A percentile compares a stretch with the other conserved stretches of the same genome.
These are phyloP conservation scores for Vigna reflexopilosa DNA, from an alignment of 306 rosid genomes.

Conservation along the genomic window DNA sequence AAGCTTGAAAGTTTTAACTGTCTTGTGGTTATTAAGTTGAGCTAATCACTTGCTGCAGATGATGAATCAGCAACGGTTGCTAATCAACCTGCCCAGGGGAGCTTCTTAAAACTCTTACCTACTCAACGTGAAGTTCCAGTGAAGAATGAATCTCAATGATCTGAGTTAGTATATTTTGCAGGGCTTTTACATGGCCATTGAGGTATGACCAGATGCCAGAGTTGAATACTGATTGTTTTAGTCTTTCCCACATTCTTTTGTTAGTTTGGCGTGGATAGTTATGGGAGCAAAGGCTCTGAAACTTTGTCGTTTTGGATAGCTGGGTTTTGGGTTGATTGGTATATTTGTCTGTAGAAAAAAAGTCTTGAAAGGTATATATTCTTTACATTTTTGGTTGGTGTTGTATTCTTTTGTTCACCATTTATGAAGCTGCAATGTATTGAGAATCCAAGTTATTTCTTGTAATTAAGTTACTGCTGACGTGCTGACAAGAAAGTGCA, in stretches of 20 bases:
- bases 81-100: constrained; percentile 75
- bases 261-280: constrained; percentile 51
- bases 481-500: constrained; percentile 49
- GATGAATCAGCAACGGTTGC: constrained; percentile 69
- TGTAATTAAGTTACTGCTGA: constrained; percentile 62
- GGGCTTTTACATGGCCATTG: constrained; percentile 49
- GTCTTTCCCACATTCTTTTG: constrained; percentile 55
- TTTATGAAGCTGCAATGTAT: constrained; percentile 49
- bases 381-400: constrained; percentile 59
- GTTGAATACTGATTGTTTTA: constrained; percentile 51
- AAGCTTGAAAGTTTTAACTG: neutral
- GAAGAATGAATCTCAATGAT: constrained; percentile 61
- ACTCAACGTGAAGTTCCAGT: constrained; percentile 80
- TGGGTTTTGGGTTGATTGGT: constrained; percentile 53
- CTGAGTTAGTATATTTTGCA: constrained; percentile 45
- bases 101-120: constrained; percentile 82
- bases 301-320: constrained; percentile 54
- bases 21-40: constrained; percentile 26
- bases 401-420: constrained; percentile 56
- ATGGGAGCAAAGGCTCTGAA: constrained; percentile 57
- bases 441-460: constrained; percentile 46
- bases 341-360: constrained; percentile 54
- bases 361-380: constrained; percentile 57
- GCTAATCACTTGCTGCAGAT: constrained; percentile 55
- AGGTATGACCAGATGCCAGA: constrained; percentile 41